phyloP scores from a whole-genome alignment of 768 basidiomycete species.

The Dioszegia aurantiaca region DNA sequence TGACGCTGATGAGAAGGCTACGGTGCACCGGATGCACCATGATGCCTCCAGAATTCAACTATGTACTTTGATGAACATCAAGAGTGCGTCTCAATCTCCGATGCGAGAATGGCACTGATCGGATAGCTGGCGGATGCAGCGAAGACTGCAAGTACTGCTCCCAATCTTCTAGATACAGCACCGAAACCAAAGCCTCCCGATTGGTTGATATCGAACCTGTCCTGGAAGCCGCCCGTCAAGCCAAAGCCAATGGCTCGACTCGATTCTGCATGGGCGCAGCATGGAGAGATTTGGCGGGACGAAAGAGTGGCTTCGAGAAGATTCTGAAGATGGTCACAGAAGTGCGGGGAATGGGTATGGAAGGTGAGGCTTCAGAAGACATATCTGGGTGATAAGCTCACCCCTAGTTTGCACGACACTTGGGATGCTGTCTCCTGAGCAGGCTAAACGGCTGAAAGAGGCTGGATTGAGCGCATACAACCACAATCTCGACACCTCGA shows the following conservation, averaged over 20 bases:
- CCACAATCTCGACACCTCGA: conserved; percentile 96
- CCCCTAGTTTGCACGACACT: conserved; percentile 83
- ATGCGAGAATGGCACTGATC: conserved; percentile 9
- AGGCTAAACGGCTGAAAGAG: conserved; percentile 85
- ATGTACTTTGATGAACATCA: conserved; percentile 98
- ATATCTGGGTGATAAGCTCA: neutral
- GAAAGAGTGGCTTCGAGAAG: conserved; percentile 87
- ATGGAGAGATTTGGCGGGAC: conserved; percentile 89
- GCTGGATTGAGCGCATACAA: conserved; percentile 97
- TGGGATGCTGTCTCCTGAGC: conserved; percentile 92
- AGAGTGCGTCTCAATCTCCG: conserved; percentile 64
- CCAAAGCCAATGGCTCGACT: conserved; percentile 94
- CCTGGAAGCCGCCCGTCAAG: conserved; percentile 83
- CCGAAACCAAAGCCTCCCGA: conserved; percentile 80
- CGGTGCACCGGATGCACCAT: conserved; percentile 79
- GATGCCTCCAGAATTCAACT: conserved; percentile 88
- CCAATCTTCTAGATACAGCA: conserved; percentile 89
- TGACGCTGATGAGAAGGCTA: conserved; percentile 51
- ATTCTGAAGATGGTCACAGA: conserved; percentile 83
- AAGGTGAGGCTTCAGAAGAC: conserved; percentile 52
- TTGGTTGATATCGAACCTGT: conserved; percentile 88
- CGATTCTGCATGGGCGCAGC: conserved; percentile 99
- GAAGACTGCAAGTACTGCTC: conserved; percentile 99
- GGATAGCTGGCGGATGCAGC: conserved; percentile 81
- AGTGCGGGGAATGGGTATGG: conserved; percentile 90